Evolutionary conservation across 2,329 filamentous ascomycete species (phyloP), one percentile per base, ranked within the genome.

Genomic region (Clonostachys sp.): DNA sequence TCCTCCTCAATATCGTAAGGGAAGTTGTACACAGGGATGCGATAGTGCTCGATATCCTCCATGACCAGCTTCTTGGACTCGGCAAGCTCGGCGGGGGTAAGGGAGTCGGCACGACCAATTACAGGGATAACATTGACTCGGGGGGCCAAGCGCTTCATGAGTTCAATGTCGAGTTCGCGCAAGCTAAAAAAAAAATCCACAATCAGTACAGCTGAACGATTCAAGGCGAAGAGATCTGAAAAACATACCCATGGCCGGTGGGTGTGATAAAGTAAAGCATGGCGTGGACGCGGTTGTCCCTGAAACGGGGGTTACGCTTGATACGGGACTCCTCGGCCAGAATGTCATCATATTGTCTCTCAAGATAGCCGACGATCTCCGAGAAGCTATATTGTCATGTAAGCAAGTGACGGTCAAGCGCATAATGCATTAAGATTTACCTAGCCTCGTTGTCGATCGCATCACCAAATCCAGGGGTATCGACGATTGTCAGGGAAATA

Each of bases 51-150:
- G 60, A 99, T 99, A 67, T 99, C 94, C 78, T 99, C 94, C 94
- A 99, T 99, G 64, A 99, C 91, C 52, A 99, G 83, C 81, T 97
- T 99, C 84, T 99, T 99, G 58, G 92, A 97, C 74, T 99, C 94
- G 57, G 94, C 94, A 54, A 99, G 81, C 76, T 99, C 94, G 57
- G 89, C 87, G 38, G 94, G 94, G 48, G 94, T 99, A 53, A 99
- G 86, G 18, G 94, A 95, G 70, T 99, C 94, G 66, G 94, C 94
- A 71, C 96, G 96, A 65, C 94, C 94, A 67, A 99, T 96, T 61
- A 99, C 94, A 54, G 94, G 94, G 57, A 99, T 99, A 59, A 99
- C 94, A 70, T 99, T 99, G 73, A 95, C 92, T 66, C 94, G 91
- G 53, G 94, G 94, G 18, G 94, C 96, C 45, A 99, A 87, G 63